Evolutionary conservation across 2,329 filamentous ascomycete genomes (phyloP).

Genomic region (Coniosporium tulheliwenetii): DNA sequence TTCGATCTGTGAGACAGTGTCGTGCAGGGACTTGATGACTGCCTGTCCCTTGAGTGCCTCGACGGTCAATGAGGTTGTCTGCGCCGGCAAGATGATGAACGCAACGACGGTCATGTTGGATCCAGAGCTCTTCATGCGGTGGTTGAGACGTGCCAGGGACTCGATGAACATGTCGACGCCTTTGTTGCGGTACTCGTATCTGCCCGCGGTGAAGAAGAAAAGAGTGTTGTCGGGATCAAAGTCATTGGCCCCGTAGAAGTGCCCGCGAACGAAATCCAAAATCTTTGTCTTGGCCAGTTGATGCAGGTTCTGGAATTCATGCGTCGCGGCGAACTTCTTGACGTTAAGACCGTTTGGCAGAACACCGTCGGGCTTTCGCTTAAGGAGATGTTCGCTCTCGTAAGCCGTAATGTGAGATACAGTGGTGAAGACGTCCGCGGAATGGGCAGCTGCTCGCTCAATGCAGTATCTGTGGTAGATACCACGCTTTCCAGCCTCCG

Average conservation of each 20-base stretch:
- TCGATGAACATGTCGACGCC: conserved; percentile 99
- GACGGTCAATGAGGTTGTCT: conserved; percentile 87
- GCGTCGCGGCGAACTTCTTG: conserved; percentile 94
- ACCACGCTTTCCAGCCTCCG: conserved; percentile 90
- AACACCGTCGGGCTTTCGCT: conserved; percentile 94
- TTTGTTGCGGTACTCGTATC: conserved; percentile 97
- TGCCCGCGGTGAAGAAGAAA: conserved; percentile 92
- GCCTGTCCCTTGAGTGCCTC: conserved; percentile 94
- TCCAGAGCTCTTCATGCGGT: conserved; percentile 68
- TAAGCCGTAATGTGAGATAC: conserved; percentile 98
- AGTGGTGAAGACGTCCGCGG: conserved; percentile 93
- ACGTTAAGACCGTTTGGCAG: conserved; percentile 95
- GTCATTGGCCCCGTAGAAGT: conserved; percentile 97
- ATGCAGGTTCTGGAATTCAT: conserved; percentile 98
- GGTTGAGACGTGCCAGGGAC: conserved; percentile 84
- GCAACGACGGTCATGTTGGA: conserved; percentile 92
- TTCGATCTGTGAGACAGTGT: conserved; percentile 87
- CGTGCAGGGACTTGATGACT: conserved; percentile 87
- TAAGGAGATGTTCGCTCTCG: conserved; percentile 92
- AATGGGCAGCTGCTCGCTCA: conserved; percentile 81
- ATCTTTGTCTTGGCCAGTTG: conserved; percentile 96
- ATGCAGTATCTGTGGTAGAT: conserved; percentile 99
- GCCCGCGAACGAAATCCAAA: conserved; percentile 91
- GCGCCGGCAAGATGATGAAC: conserved; percentile 97
- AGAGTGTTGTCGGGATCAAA: conserved; percentile 94